phyloP scores from a whole-genome alignment of 495 filamentous ascomycete genomes.

The Xylaria longipes region DNA sequence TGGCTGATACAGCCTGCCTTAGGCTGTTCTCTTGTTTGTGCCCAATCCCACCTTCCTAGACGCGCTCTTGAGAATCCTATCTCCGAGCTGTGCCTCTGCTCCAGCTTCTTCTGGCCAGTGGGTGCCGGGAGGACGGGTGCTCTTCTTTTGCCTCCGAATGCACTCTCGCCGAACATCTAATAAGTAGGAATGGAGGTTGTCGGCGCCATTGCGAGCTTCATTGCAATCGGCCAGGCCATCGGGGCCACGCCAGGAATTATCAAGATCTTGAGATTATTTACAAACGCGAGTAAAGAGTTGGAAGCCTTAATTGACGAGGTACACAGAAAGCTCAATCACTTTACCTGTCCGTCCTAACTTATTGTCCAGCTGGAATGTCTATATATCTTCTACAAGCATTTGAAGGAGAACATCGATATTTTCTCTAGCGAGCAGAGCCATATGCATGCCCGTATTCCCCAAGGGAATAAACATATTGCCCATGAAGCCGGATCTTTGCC shows the following conservation, averaged over 20 bases:
- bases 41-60: not conserved
- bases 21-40: not conserved
- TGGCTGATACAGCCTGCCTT: not conserved
- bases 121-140: not conserved
- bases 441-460: not conserved
- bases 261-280: slow-evolving; percentile 16
- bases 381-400: not conserved
- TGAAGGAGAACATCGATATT: slow-evolving; percentile 8
- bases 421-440: slow-evolving; percentile 16
- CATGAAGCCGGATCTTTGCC: not conserved
- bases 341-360: not conserved
- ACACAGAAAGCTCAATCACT: not conserved
- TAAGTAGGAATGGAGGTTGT: slow-evolving; percentile 27
- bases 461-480: not conserved
- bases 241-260: slow-evolving; percentile 31
- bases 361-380: not conserved
- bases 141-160: not conserved
- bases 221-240: slow-evolving; percentile 34
- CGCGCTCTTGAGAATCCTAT: not conserved
- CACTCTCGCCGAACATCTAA: not conserved
- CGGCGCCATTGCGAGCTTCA: slow-evolving; percentile 29
- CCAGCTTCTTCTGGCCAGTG: not conserved
- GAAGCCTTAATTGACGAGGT: slow-evolving; percentile 9
- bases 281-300: slow-evolving; percentile 24
- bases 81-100: not conserved